Base-by-base conservation (phyloP, 495 filamentous ascomycete species). In the Hypoxylon crocopeplum region DNA sequence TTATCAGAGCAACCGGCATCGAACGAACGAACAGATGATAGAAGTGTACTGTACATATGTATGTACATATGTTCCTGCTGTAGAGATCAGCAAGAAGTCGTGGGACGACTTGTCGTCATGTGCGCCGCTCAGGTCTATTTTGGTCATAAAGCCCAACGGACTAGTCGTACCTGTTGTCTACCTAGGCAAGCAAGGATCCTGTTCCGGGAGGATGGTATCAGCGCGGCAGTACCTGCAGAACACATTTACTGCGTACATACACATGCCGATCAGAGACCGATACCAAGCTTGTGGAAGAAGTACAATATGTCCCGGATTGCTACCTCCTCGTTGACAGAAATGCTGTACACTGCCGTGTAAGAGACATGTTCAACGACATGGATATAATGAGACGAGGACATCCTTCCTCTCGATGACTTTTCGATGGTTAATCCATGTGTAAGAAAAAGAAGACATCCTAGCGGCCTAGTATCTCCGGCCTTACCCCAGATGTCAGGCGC, bases 221-320 rank as follows among this genome's bases (percentile, higher is more conserved):
- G 46, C 39, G 15, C 33, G 34, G 52, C 48, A 20, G 59, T 63
- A 63, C 59, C 59, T 63, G 59, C 59, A 63, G 59, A 57, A 53
- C 47, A 48, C 22, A 42, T 48, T 48, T 32, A 5, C 19, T 10
- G 17, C 32, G 4, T 13, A 7, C 11, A 33, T 46, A 38, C 13
- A 8, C 1, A 19, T 37, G 55, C 48, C 55, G 55, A 58, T 58
- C 55, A 20, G 13, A 24, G 37, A 36, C 40, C 29, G 8, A 38
- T 38, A 44, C 20, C 11, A 30, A 34, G 17, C 21, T 50, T 39
- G 19, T 33, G 21, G 33, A 49, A 16, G 15, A 20, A 40, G 34
- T 34, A 45, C 27, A 19, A 17, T 17, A 34, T 45, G 21, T 45
- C 13, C 7, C n/a, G n/a, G n/a, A n/a, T n/a, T n/a, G n/a, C n/a